phyloP scores from a whole-genome alignment of 164 flowering plant species.

The Cinnamomum micranthum region DNA sequence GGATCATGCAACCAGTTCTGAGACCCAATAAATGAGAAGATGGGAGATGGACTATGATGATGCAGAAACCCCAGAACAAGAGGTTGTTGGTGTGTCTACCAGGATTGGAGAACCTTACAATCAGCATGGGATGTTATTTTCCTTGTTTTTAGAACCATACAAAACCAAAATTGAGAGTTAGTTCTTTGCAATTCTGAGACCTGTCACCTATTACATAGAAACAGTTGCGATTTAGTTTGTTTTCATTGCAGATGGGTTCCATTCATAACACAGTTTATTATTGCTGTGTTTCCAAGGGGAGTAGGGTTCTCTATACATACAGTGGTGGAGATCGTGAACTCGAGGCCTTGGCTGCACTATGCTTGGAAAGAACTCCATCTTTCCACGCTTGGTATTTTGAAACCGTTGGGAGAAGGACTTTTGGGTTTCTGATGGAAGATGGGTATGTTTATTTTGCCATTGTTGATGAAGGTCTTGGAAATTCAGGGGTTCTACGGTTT shows the following conservation, averaged over 20 bases:
- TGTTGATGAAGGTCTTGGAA: slow-evolving; percentile 50
- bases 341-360: slow-evolving; percentile 51
- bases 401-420: slow-evolving; percentile 43
- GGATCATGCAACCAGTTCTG: background rate
- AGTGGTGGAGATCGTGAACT: slow-evolving; percentile 48
- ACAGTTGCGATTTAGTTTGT: background rate
- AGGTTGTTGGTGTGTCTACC: background rate
- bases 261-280: slow-evolving; percentile 45
- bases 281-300: slow-evolving; percentile 56
- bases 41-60: background rate
- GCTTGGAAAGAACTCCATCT: slow-evolving; percentile 59
- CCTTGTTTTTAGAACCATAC: background rate
- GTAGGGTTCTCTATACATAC: slow-evolving; percentile 36
- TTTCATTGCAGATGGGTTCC: slow-evolving; percentile 33
- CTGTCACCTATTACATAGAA: background rate
- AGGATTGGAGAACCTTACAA: background rate
- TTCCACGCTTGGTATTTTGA: slow-evolving; percentile 70
- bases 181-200: slow-evolving; percentile 1
- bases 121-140: background rate
- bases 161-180: background rate
- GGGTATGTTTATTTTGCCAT: slow-evolving; percentile 63
- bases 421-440: slow-evolving; percentile 69
- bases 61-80: background rate
- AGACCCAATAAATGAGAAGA: background rate
- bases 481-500: slow-evolving; percentile 38